Evolutionary conservation across 805 yeast genomes (phyloP).

Genomic region (Kuraishia hungarica): DNA sequence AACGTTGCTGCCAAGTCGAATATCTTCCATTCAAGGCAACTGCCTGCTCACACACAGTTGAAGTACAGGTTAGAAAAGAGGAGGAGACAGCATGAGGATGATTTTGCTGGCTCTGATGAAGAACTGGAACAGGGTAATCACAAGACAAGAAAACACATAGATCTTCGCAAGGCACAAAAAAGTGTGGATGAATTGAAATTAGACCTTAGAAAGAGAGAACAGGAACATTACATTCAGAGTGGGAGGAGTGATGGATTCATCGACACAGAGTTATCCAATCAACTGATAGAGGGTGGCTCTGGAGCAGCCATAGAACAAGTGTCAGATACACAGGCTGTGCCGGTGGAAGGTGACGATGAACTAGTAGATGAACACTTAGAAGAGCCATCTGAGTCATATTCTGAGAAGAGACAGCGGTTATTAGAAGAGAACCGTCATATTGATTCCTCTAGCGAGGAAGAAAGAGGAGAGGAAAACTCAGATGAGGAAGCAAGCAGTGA

Average conservation of each 20-base stretch:
- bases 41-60: slow-evolving; percentile 46
- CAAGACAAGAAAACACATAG: slow-evolving; percentile 18
- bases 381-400: slow-evolving; percentile 15
- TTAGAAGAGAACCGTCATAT: neutral
- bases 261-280: neutral
- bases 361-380: neutral
- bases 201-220: slow-evolving; percentile 7
- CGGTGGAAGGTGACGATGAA: no score
- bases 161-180: slow-evolving; percentile 30
- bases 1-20: slow-evolving; percentile 31
- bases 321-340: neutral
- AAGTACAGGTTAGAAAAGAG: slow-evolving; percentile 30
- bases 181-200: slow-evolving; percentile 6
- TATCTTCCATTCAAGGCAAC: slow-evolving; percentile 42
- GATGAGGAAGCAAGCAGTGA: slow-evolving; percentile 10
- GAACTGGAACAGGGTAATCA: slow-evolving; percentile 30
- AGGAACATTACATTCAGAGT: neutral
- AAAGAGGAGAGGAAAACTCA: slow-evolving; percentile 23
- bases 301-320: neutral
- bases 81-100: slow-evolving; percentile 9
- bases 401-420: slow-evolving; percentile 24
- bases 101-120: slow-evolving; percentile 23
- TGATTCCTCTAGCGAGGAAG: slow-evolving; percentile 42
- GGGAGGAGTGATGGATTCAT: neutral
- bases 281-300: slow-evolving; percentile 2